Percentiles rank a stretch among this genome's conserved stretches.
Evolutionary conservation across 176 grass and related monocot genomes (phyloP).

Genomic region (Miscanthus lutarioriparius): DNA sequence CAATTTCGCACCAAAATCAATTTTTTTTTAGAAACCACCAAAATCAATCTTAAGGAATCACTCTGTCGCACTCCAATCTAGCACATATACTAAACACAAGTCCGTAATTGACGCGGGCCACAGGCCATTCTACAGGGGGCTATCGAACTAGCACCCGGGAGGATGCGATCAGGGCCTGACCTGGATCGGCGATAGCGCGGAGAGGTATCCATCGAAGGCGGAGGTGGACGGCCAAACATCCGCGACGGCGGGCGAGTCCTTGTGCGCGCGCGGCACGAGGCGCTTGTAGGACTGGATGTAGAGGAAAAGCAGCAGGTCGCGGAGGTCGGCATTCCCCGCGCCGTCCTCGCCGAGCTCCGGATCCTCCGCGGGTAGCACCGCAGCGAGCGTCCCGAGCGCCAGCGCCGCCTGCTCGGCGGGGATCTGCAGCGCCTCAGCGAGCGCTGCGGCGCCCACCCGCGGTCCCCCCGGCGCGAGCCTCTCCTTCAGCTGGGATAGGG

Average conservation of each 20-base stretch:
- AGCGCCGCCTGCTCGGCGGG: conserved; percentile 67
- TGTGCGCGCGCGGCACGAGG: conserved; percentile 74
- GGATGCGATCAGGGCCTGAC: conserved; percentile 34
- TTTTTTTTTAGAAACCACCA: not conserved
- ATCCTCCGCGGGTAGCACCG: conserved; percentile 68
- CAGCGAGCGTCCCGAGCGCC: conserved; percentile 76
- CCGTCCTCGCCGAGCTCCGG: conserved; percentile 36
- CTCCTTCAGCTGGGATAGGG: conserved; percentile 57
- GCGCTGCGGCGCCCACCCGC: conserved; percentile 51
- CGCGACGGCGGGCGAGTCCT: conserved; percentile 78
- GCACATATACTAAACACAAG: not conserved
- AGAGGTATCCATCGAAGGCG: conserved; percentile 87
- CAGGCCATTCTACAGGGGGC: not conserved
- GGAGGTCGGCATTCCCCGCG: conserved; percentile 54
- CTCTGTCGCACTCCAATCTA: conserved; percentile 1
- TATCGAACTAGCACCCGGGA: not conserved
- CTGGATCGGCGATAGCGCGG: conserved; percentile 92
- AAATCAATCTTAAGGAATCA: not conserved
- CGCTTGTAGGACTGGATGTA: conserved; percentile 96
- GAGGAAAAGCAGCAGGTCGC: conserved; percentile 85
- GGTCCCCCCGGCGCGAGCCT: conserved; percentile 39
- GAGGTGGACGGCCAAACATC: conserved; percentile 97
- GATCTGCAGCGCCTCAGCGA: conserved; percentile 92
- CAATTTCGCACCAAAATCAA: not conserved
- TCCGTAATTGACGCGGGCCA: no score